Conservation (phyloP, 2,329 filamentous ascomycete species). For the Fusarium oxysporum region DNA sequence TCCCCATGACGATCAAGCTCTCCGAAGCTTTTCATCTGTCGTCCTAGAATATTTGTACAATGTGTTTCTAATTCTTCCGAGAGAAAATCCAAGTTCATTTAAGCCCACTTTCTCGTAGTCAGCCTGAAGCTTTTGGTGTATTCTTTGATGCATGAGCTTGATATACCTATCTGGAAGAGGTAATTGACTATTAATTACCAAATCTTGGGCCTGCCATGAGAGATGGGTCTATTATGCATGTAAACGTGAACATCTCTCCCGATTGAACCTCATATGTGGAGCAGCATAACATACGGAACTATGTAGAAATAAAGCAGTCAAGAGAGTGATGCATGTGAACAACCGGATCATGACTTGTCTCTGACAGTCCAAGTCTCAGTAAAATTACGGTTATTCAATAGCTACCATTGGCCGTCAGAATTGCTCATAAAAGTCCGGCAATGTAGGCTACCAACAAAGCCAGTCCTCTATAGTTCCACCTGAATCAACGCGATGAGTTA, state of each 20-base stretch:
- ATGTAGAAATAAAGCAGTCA: background rate
- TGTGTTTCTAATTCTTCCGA: background rate
- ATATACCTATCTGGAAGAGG: no score
- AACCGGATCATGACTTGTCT: accelerated
- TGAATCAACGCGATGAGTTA: background rate
- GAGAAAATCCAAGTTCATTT: background rate
- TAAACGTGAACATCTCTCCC: background rate
- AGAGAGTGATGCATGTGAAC: background rate
- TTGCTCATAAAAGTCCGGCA: background rate
- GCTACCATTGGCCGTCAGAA: accelerated
- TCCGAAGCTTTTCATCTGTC: accelerated
- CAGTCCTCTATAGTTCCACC: background rate
- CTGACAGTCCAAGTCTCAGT: background rate
- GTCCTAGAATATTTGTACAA: background rate
- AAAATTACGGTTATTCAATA: accelerated
- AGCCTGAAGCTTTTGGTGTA: background rate
- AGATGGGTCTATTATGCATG: accelerated
- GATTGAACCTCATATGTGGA: background rate
- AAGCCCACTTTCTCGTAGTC: no score
- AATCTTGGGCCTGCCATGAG: accelerated
- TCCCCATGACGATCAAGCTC: background rate
- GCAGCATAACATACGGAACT: background rate
- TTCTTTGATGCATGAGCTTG: background rate
- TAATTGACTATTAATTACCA: accelerated
- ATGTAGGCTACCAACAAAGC: background rate